Base-by-base conservation (phyloP, 257 asterid species). In the Buddleja alternifolia region DNA sequence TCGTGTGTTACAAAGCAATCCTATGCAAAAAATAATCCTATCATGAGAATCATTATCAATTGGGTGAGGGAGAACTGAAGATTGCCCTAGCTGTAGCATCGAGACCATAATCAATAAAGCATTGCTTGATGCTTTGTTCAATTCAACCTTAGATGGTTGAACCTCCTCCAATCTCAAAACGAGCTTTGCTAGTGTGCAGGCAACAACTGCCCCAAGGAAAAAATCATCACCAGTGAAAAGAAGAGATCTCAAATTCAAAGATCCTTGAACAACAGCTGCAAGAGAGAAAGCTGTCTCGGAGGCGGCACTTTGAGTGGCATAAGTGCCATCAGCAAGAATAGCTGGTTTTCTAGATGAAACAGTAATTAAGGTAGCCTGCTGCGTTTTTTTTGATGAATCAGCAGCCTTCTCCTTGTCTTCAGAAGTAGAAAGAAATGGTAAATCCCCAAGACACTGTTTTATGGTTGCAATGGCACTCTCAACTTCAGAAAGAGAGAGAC, bases 251-350 rank as follows among this genome's bases (percentile, higher is more conserved):
- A 92, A 79, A 72, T 84, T 89, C 48, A 80, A 77, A 63, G 95
- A 85, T 67, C 95, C 95, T 36, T 85, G 94, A 61, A 85, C 89
- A 12, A 89, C 90, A 74, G 86, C 83, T 55, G 95, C 89, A 57
- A 92, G 85, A 17, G 92, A 78, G 74, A 89, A 87, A 66, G 89
- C 87, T 75, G 98, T 92, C 78, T 92, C 98, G 48, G 98, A 92
- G 46, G 98, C 98, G 73, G 98, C 98, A 83, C 95, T 92, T 79
- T 89, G 98, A 55, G 98, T 92, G 56, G 98, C 98, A 54, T 92
- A 92, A 25, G 98, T 92, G 48, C 98, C 98, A 73, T 92, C 98
- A 57, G 98, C 94, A 77, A 92, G 98, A 80, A 92, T 73, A 67
- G 92, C 96, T 0, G 98, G 98, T 68, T 96, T 83, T 85, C 87